Base-by-base conservation (phyloP, 73 alveolate species). In the Paramecium pentaurelia region DNA sequence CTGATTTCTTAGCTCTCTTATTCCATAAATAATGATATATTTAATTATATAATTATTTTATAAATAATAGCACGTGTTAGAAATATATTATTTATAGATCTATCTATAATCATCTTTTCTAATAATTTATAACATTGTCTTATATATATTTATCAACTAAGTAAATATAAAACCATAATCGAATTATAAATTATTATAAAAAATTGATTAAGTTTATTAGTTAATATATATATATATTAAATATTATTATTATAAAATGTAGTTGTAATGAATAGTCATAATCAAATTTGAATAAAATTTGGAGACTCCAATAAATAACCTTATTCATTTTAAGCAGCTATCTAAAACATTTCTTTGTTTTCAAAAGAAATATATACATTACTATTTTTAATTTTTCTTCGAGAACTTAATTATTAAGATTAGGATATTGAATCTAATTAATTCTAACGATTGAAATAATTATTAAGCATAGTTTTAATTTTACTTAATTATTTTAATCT, bases 1-100 rank as follows among this genome's bases (percentile, higher is more conserved):
- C 88, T 75, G 11, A 75, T 75, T 75, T 75, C 88, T 38, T 75
- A 38, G 40, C 47, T 42, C 34, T 75, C 88, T 42, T 75, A 75
- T n/a, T 75, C 88, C 88, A 75, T 75, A 28, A 64, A 12, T 32
- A 3, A 64, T 64, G 70, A 22, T 54, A 54, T 54, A 18, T 54
- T 54, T 54, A 64, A 64, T 32, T 40, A 40, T 40, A 40, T 64
- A 64, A 11, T 12, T 64, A 25, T 11, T 28, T 28, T 25, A 18
- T 25, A 27, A 60, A 28, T 8, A 54, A 54, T 16, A 4, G 70
- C 70, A 18, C 70, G 32, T 54, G 32, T 54, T 54, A 16, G 36
- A 54, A 54, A 20, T 54, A 54, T 54, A 20, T 54, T 54, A 51
- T 51, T 20, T 54, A 7, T 64, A 3, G 11, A 10, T 40, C 49